Evolutionary conservation across 371 early-diverging fungal genomes (phyloP), one percentile per base, ranked within the genome.

Genomic region (Mucor sp.): DNA sequence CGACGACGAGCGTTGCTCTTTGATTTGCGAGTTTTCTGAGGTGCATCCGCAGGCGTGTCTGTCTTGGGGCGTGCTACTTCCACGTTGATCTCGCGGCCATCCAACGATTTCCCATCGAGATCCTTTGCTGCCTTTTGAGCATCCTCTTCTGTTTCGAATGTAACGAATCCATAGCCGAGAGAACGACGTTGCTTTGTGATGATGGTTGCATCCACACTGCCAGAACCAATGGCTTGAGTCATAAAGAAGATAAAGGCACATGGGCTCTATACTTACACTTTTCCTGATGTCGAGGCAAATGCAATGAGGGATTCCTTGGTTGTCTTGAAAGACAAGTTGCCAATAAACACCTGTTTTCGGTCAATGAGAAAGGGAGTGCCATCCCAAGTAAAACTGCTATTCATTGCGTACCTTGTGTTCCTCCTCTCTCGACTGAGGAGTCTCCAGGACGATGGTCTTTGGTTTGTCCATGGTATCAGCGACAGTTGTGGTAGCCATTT

Each of bases 111-210:
- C 74, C 90, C 87, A 86, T 94, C 80, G 60, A 92, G 74, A 53
- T 85, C 71, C 32, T 81, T 76, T 47, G 91, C 89, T 41, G 95
- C 97, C 75, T 85, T 85, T 66, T 89, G 76, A 59, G 91, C 92
- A 47, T 92, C 91, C 37, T 77, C 91, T 41, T 86, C 82, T 23
- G 89, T 90, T 58, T 81, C 89, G 76, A 90, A 97, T 44, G 94
- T 85, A 21, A 97, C 92, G 75, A 97, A 97, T n/a, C 96, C 98
- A 79, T 91, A 97, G 50, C 95, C 96, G 63, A 91, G 86, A 21
- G 95, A 92, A 67, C 94, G 91, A 50, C 80, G 75, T 35, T 89
- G 86, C 50, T 91, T 89, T 61, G 84, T 89, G 73, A 96, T 91
- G 60, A 96, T 84, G 63, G 88, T 88, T 35, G 91, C 92, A 56